Percentiles rank a stretch among this genome's conserved stretches.
Evolutionary conservation across 2,329 filamentous ascomycete species (phyloP).

Genomic region (Fusarium acutatum): DNA sequence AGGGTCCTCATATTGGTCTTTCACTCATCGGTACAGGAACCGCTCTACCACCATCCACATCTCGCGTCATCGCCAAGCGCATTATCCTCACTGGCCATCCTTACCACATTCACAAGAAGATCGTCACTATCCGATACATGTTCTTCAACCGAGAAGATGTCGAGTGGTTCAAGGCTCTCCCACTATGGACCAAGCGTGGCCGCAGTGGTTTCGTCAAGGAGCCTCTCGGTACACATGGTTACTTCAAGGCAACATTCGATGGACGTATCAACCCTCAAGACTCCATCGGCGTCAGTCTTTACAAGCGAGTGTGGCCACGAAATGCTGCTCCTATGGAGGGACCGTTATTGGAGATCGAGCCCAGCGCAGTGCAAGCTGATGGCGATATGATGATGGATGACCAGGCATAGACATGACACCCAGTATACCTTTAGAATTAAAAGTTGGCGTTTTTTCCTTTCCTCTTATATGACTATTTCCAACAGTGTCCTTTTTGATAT

Average conservation of each 20-base stretch:
- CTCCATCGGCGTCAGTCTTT: conserved; percentile 87
- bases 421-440: conserved; percentile 42
- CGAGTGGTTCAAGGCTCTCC: conserved; percentile 96
- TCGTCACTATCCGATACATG: conserved; percentile 99
- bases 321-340: conserved; percentile 62
- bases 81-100: conserved; percentile 95
- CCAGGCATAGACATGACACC: conserved; percentile 41
- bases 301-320: conserved; percentile 86
- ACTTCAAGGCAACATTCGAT: conserved; percentile 99
- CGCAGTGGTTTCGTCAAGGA: conserved; percentile 94
- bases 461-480: conserved; percentile 8
- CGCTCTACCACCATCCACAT: conserved; percentile 77
- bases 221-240: conserved; percentile 94
- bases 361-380: conserved; percentile 28
- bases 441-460: conserved; percentile 39
- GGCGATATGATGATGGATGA: conserved; percentile 50
- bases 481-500: neutral
- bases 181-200: conserved; percentile 91
- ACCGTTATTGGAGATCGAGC: conserved; percentile 51
- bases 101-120: conserved; percentile 97
- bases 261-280: conserved; percentile 96
- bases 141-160: conserved; percentile 98
- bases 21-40: conserved; percentile 88
- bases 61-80: conserved; percentile 89
- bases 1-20: conserved; percentile 60